Evolutionary conservation across 805 yeast species (phyloP), one percentile per base, ranked within the genome.

Genomic region (Diddensiella transvaalensis): DNA sequence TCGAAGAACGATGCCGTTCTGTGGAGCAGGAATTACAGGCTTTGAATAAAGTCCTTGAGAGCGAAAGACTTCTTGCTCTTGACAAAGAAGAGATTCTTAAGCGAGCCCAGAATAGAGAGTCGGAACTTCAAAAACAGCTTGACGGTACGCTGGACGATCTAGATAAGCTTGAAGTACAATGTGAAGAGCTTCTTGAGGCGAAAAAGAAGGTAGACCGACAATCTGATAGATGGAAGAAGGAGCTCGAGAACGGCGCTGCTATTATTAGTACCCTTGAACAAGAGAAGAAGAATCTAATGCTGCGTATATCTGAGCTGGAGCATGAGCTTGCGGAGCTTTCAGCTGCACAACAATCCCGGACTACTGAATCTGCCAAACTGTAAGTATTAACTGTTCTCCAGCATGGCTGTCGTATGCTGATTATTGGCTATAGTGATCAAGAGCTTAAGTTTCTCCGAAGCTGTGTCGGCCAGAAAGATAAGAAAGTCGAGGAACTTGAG

Each of bases 51-150:
- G 49, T 61, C 21, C 61, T 75, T 5, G 64, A 64, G n/a, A 54
- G 68, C 21, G 82, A 77, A 50, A 61, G 73, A 18, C 57, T 60
- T 26, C 59, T 68, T 13, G 70, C 81, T 18, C 66, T 72, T 29
- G 75, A 73, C 44, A 78, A 78, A 46, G 79, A 79, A 42, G 59
- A 60, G 2, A 61, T 69, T n/a, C 58, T 86, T 11, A 67, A 69
- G 3, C 62, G 68, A 8, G 64, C 79, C 5, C 73, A 73, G 49
- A 55, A 53, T 3, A 72, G 72, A 11, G 80, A 76, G 51, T 58
- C 58, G 3, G 64, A 59, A 10, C 50, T 64, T 15, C 57, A 67
- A 40, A 65, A 63, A 4, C 63, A 64, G 44, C 57, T 66, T 15
- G 47, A 54, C 11, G 52, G 46, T 2, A 60, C 65, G 3, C 42